phyloP scores from a whole-genome alignment of 1,284 basidiomycete species.

The Nidula niveotomentosa region DNA sequence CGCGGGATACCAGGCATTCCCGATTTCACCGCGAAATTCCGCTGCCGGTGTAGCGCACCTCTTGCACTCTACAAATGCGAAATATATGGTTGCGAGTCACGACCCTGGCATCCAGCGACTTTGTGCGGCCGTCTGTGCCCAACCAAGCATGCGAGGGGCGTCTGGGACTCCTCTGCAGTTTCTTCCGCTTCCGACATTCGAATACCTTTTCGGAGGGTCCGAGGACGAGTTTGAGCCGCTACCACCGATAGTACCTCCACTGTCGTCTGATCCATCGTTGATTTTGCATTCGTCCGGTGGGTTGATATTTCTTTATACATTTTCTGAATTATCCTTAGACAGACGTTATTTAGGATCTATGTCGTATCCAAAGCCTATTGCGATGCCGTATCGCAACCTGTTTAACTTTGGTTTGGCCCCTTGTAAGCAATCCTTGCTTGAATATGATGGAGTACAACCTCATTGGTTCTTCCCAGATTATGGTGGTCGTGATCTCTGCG shows the following conservation, averaged over 20 bases:
- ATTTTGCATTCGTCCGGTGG: slow-evolving; percentile 32
- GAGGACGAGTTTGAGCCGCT: slow-evolving; percentile 2
- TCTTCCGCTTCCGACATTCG: slow-evolving; percentile 7
- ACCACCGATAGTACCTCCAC: not conserved
- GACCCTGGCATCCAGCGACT: slow-evolving; percentile 23
- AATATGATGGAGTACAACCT: not conserved
- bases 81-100: slow-evolving; percentile 22
- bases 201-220: slow-evolving; percentile 8
- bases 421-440: slow-evolving; percentile 1
- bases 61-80: slow-evolving; percentile 14
- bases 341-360: slow-evolving; percentile 15
- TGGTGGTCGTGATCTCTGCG: slow-evolving; percentile 13
- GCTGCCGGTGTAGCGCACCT: slow-evolving; percentile 28
- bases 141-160: slow-evolving; percentile 1
- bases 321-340: not conserved
- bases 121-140: slow-evolving; percentile 6
- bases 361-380: slow-evolving; percentile 19
- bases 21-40: slow-evolving; percentile 32
- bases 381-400: slow-evolving; percentile 10
- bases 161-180: not conserved
- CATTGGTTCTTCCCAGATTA: not conserved
- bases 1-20: slow-evolving; percentile 23
- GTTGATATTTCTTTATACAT: not conserved
- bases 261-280: slow-evolving; percentile 15
- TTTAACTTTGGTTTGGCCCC: slow-evolving; percentile 6